Percentiles rank a stretch among this genome's conserved stretches.
phyloP scores from a whole-genome alignment of 345 rosid genomes.

The Populus davidiana region DNA sequence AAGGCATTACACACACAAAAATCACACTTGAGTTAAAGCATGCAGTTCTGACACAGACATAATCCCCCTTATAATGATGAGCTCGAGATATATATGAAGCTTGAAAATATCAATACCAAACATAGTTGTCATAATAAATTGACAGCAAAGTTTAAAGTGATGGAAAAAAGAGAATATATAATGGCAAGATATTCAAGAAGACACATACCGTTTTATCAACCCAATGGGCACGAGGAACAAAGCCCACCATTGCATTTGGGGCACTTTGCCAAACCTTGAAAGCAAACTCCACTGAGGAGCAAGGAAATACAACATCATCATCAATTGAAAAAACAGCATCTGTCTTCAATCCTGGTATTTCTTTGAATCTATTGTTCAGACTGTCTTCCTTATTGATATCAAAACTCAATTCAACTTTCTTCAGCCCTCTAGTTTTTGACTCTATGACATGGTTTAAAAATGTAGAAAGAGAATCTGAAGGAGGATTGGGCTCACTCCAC shows the following conservation, averaged over 20 bases:
- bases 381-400: conserved; percentile 85
- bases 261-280: conserved; percentile 91
- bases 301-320: conserved; percentile 89
- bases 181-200: background rate
- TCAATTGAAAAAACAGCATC: conserved; percentile 92
- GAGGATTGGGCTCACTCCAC: conserved; percentile 98
- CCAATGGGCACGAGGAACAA: conserved; percentile 87
- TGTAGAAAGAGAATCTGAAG: conserved; percentile 60
- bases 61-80: background rate
- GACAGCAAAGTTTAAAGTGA: background rate
- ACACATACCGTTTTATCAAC: conserved; percentile 55
- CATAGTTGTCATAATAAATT: background rate
- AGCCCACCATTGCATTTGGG: conserved; percentile 84
- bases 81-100: background rate
- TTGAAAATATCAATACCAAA: background rate
- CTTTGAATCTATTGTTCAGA: conserved; percentile 91
- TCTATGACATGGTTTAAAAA: conserved; percentile 41
- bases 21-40: background rate
- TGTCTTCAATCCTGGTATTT: conserved; percentile 62
- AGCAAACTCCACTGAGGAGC: conserved; percentile 79
- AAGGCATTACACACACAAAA: background rate
- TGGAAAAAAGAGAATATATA: background rate
- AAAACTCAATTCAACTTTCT: conserved; percentile 53
- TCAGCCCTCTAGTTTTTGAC: conserved; percentile 47
- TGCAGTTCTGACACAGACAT: background rate